Evolutionary conservation across 1,139 yeast species (phyloP).

Genomic region (Yamadazyma spencermartinsiae): DNA sequence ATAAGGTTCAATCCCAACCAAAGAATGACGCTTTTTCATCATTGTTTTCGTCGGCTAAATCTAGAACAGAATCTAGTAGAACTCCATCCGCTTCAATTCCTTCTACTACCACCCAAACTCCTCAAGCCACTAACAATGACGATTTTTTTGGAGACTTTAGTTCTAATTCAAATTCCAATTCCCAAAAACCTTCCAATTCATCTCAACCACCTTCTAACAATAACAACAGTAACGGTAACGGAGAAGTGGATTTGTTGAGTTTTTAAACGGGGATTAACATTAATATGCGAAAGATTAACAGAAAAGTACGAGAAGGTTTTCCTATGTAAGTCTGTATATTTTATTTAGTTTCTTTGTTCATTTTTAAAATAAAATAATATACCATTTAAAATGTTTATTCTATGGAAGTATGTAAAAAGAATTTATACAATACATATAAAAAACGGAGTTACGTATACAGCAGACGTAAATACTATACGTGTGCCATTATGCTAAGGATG

Average conservation of each 20-base stretch:
- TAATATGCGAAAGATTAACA: not conserved
- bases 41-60: conserved; percentile 70
- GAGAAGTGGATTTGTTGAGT: conserved; percentile 36
- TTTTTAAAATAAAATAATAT: not conserved
- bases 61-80: conserved; percentile 27
- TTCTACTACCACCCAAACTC: conserved; percentile 10
- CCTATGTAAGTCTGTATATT: conserved; percentile 6
- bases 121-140: conserved; percentile 8
- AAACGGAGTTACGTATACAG: no score
- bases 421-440: conserved; percentile 7
- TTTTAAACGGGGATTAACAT: conserved; percentile 21
- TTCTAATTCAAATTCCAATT: conserved; percentile 13
- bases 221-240: conserved; percentile 16
- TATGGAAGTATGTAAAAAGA: conserved; percentile 5
- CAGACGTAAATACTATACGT: not conserved
- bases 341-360: conserved; percentile 3
- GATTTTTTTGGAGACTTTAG: conserved; percentile 24
- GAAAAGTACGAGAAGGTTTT: conserved; percentile 1
- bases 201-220: conserved; percentile 6
- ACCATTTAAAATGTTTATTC: conserved; percentile 1
- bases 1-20: conserved; percentile 18
- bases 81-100: conserved; percentile 12
- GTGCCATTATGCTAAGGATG: conserved; percentile 2
- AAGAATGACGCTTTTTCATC: conserved; percentile 77
- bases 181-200: not conserved